Percentiles rank a stretch among this genome's conserved stretches.
phyloP scores from a whole-genome alignment of 83 land plant species.

The Larix sibirica region DNA sequence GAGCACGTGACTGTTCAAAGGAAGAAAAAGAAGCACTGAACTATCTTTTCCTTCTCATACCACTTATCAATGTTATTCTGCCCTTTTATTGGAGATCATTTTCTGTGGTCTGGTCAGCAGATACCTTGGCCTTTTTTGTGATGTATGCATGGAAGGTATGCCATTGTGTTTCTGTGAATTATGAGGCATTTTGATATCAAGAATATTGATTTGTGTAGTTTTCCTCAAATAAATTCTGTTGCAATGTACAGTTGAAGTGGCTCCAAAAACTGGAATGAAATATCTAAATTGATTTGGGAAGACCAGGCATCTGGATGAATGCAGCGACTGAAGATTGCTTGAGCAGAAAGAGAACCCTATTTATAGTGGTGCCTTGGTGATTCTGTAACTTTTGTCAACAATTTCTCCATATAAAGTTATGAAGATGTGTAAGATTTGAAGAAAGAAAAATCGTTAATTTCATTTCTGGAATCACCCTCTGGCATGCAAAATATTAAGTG shows the following conservation, averaged over 20 bases:
- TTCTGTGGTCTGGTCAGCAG: constrained; percentile 94
- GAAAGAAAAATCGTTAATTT: not conserved
- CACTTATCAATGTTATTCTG: constrained; percentile 80
- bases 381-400: not conserved
- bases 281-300: not conserved
- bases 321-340: not conserved
- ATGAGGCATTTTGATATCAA: not conserved
- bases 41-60: constrained; percentile 85
- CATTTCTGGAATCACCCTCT: not conserved
- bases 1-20: constrained; percentile 96
- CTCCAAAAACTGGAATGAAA: constrained; percentile 29
- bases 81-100: constrained; percentile 94
- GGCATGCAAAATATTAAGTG: not conserved
- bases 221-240: constrained; percentile 7
- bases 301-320: not conserved
- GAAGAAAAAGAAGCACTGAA: constrained; percentile 97
- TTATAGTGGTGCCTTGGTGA: not conserved
- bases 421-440: too few relatives aligned
- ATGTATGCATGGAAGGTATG: constrained; percentile 99
- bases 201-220: not conserved
- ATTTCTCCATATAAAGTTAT: too few relatives aligned
- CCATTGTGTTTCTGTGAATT: not conserved
- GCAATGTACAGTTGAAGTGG: constrained; percentile 35
- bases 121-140: constrained; percentile 77
- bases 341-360: not conserved